Evolutionary conservation across 2,329 filamentous ascomycete genomes (phyloP).

Genomic region (Aspergillus sp.): DNA sequence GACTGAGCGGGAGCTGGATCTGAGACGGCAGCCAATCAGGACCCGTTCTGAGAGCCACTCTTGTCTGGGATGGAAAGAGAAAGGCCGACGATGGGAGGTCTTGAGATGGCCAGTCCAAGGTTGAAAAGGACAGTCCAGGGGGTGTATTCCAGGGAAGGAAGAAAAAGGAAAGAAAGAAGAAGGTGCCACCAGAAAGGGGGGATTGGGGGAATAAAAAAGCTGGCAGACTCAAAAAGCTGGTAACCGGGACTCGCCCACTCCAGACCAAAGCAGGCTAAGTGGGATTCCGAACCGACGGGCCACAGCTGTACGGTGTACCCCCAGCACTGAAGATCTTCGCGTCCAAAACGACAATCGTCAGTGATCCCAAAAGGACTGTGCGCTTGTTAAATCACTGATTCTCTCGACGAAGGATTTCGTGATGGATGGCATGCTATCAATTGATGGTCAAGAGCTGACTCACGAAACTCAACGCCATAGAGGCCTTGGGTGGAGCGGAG

Average conservation of each 20-base stretch:
- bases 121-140: background rate
- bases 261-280: conserved; percentile 8
- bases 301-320: conserved; percentile 10
- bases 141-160: background rate
- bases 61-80: background rate
- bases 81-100: background rate
- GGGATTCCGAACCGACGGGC: conserved; percentile 8
- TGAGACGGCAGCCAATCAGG: conserved; percentile 5
- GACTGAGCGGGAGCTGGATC: background rate
- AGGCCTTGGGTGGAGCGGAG: background rate
- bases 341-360: background rate
- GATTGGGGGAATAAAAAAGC: conserved; percentile 9
- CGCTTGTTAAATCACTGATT: background rate
- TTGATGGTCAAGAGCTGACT: background rate
- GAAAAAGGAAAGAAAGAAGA: background rate
- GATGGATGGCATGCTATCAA: background rate
- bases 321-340: conserved; percentile 3
- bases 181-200: conserved; percentile 3
- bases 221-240: conserved; percentile 13
- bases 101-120: background rate
- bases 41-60: background rate
- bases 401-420: background rate
- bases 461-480: background rate
- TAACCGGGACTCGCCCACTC: conserved; percentile 1
- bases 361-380: background rate